Base-by-base conservation (phyloP, 1,284 basidiomycete species). In the Wolfiporia cocos region DNA sequence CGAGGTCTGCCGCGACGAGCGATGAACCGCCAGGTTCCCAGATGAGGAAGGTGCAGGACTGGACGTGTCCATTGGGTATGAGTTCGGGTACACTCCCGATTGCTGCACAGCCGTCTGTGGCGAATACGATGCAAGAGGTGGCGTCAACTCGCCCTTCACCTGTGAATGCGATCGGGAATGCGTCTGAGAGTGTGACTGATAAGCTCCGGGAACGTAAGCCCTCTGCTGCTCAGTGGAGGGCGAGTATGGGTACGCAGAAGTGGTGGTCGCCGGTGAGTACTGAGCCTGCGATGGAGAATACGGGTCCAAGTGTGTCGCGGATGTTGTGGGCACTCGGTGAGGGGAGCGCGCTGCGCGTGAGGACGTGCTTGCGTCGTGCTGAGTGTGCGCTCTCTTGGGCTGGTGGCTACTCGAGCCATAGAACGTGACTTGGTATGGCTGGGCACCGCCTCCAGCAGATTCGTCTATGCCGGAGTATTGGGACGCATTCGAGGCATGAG, bases 371-470 rank as follows among this genome's bases (percentile, higher is more conserved):
- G 68, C 46, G 50, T 81, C 78, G 51, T 71, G 74, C 41, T 70
- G 70, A 5, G 71, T 68, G 49, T 74, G 76, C 11, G 74, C 56
- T 42, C 78, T 72, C 65, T 80, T 81, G 11, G 73, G 65, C 48
- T 72, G 71, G 15, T 60, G 57, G 41, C 64, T 63, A 21, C 74
- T 60, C 41, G 67, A 69, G 39, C 70, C 70, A 59, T 74, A 85
- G 52, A 85, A 86, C 64, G 80, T 70, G 55, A 84, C 80, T 39
- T 73, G 63, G 62, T 81, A 83, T 14, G 72, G 59, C 54, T 81
- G 49, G 55, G 58, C 54, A 22, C 49, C 54, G 56, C 61, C 54
- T 42, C 62, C 59, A 33, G 65, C 54, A 44, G 52, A 61, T 44
- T 66, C 66, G 49, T 80, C 71, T 48, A 66, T 71, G 51, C 80